Evolutionary conservation across 805 yeast genomes (phyloP), one percentile per base, ranked within the genome.

Genomic region (Kazachstania psychrophila): DNA sequence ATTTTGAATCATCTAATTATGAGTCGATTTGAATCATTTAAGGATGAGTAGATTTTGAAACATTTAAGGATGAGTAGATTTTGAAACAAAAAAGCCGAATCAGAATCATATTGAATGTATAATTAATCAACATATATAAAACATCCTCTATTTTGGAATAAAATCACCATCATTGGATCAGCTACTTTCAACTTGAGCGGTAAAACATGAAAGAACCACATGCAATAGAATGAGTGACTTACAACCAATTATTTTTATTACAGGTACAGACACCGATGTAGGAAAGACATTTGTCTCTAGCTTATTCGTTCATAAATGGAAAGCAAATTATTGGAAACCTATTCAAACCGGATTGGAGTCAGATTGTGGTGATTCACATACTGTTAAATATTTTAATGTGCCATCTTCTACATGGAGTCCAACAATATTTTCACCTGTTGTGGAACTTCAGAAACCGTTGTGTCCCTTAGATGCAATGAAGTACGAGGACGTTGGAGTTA

Each of bases 231-330:
- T 17, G 20, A 19, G 11, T 29, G 11, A 12, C 17, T 29, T 10
- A 12, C 37, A 33, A 14, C 46, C 47, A 6, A 39, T 49, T 17
- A 42, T 56, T 12, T 56, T 56, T 28, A 47, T 56, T 4, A 55
- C 61, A 4, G 60, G 61, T n/a, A 55, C 60, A 7, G 61, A 54
- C 36, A 56, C 61, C 0, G 61, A 56, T 37, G 58, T 56, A 23
- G 61, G 61, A 5, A 56, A 56, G 32, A 56, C 61, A 13, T 52
- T 54, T 40, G 38, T 56, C 5, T 46, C 58, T 12, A 38, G 57
- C 1, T 31, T 56, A 18, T 37, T 56, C 17, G 50, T 43, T 13
- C 41, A 46, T 23, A 46, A 43, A 23, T 56, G 60, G 60, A 36
- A 38, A 12, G 49, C 54, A 3, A 42, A 48, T 17, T 56, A 56